phyloP scores from a whole-genome alignment of 2,329 filamentous ascomycete species.

The Fusarium sp. region DNA sequence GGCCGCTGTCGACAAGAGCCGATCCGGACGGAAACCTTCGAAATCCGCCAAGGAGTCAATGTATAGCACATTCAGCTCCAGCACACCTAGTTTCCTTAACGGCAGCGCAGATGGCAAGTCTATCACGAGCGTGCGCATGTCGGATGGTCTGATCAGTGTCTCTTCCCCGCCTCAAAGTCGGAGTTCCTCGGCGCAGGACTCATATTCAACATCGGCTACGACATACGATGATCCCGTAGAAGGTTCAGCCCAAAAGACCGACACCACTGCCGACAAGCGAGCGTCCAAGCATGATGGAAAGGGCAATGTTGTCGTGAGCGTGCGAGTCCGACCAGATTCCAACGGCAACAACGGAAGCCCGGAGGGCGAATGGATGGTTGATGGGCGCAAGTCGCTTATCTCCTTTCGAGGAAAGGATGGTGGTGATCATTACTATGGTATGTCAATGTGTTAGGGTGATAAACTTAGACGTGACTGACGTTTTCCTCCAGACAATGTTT shows the following conservation, averaged over 20 bases:
- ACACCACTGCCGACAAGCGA: conserved; percentile 60
- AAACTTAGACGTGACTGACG: conserved; percentile 37
- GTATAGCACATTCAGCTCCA: conserved; percentile 63
- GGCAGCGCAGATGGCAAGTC: conserved; percentile 84
- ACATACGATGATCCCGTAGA: conserved; percentile 88
- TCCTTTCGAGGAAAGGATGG: conserved; percentile 90
- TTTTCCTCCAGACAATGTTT: conserved; percentile 85
- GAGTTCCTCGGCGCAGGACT: conserved; percentile 92
- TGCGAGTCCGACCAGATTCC: conserved; percentile 90
- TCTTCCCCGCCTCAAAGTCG: conserved; percentile 90
- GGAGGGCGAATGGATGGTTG: conserved; percentile 93
- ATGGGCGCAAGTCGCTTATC: conserved; percentile 85
- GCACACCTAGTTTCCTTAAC: conserved; percentile 83
- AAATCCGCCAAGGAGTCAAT: conserved; percentile 71
- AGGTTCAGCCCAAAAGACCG: conserved; percentile 54
- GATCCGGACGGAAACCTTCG: conserved; percentile 64
- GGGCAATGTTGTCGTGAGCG: conserved; percentile 96
- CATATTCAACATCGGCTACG: conserved; percentile 91
- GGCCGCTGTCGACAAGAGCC: conserved; percentile 63
- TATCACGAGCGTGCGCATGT: conserved; percentile 76
- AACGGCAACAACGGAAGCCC: conserved; percentile 72
- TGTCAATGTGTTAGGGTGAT: conserved; percentile 48
- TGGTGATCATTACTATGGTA: conserved; percentile 94
- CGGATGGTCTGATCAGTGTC: conserved; percentile 82
- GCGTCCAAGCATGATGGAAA: conserved; percentile 79